Evolutionary conservation across 2,329 filamentous ascomycete species (phyloP), one percentile per base, ranked within the genome.

Genomic region (Geosmithia flava): DNA sequence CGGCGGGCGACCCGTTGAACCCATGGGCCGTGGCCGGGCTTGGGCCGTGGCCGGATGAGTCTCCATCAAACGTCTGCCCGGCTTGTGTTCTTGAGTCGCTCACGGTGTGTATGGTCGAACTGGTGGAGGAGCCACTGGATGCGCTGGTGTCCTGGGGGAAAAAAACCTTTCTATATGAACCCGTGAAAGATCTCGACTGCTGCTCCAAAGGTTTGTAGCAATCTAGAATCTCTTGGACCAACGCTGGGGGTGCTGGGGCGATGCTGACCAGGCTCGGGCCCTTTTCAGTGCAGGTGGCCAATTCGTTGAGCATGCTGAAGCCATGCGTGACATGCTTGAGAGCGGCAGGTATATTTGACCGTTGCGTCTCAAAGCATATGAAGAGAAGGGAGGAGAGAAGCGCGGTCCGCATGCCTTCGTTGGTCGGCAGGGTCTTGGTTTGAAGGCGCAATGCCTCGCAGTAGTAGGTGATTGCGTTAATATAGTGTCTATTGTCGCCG

Each of bases 391-490:
- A 68, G 1, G 66, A 59, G 7, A 69, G 49, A 47, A 69, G 52
- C 0, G 66, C 66, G 2, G 66, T 68, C 11, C 65, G 57, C 5
- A 68, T 51, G 2, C 62, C 61, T n/a, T 64, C 62, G 6, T 56
- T 60, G 2, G 58, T 62, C 2, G 66, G 63, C 33, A 53, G 58
- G 1, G 65, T 65, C 39, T 62, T 60, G 8, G 64, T 58, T 39
- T 69, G 66, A 8, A 67, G 52, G 2, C 65, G 64, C n/a, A 69
- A 53, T 7, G 66, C 66, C 47, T 67, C 59, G 50, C 66, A 68
- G 37, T 69, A 69, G 49, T 66, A 66, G 15, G 60, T 55, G 30
- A 69, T 58, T 30, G 65, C 65, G 45, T 68, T 67, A 41, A 68
- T 55, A 39, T 68, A 67, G 48, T 68, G 66, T 33, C 55, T 61